Percentiles rank a stretch among this genome's conserved stretches.
Evolutionary conservation across 768 basidiomycete species (phyloP).

Genomic region (Mycena belliarum): DNA sequence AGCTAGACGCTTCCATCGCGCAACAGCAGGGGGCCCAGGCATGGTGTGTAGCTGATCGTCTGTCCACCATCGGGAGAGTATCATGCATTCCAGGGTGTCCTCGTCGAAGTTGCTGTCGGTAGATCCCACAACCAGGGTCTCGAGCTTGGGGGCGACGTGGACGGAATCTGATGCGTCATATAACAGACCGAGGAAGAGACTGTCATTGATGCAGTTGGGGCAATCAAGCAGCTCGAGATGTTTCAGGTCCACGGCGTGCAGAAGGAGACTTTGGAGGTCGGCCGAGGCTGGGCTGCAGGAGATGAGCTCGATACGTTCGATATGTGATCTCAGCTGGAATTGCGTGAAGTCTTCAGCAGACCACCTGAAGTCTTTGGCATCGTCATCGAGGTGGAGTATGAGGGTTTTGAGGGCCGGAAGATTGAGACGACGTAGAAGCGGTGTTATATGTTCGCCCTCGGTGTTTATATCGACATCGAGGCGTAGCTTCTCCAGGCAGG

Average conservation of each 20-base stretch:
- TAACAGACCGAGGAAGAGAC: not conserved
- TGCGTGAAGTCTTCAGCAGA: too few relatives aligned
- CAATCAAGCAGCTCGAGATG: not conserved
- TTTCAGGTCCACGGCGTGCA: too few relatives aligned
- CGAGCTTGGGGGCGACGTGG: constrained; percentile 4
- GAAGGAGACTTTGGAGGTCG: too few relatives aligned
- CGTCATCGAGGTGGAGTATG: not conserved
- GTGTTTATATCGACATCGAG: not conserved
- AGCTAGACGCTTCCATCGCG: too few relatives aligned
- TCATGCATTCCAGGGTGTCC: constrained; percentile 1
- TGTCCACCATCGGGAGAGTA: constrained; percentile 16
- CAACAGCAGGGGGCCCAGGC: not conserved
- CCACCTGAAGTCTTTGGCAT: not conserved
- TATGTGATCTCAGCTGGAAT: too few relatives aligned
- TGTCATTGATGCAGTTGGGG: not conserved
- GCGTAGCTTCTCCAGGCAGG: not conserved
- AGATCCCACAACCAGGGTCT: not conserved
- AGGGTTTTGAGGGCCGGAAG: not conserved
- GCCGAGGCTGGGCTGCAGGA: too few relatives aligned
- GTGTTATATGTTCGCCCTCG: not conserved
- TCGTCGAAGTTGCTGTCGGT: not conserved
- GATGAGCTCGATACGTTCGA: too few relatives aligned
- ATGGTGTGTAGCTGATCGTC: constrained; percentile 1
- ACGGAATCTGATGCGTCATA: not conserved
- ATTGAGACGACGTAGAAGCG: too few relatives aligned